These are phyloP conservation scores for Fusarium floridanum DNA, from an alignment of 2,329 filamentous ascomycete genomes.

Conservation along the genomic window DNA sequence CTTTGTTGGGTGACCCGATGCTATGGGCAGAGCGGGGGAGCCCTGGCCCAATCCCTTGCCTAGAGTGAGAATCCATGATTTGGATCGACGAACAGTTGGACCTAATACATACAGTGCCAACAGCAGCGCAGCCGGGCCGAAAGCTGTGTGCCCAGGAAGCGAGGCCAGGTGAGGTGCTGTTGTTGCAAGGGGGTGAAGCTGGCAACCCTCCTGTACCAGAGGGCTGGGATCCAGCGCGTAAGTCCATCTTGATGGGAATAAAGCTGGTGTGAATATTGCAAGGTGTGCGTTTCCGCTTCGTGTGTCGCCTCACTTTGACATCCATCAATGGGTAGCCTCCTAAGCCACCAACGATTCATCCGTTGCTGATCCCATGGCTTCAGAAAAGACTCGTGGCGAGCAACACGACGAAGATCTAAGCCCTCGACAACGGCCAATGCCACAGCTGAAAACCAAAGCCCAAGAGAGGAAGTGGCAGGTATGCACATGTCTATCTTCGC, in stretches of 20 bases:
- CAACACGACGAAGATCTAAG: neutral
- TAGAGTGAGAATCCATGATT: conserved; percentile 21
- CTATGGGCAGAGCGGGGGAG: conserved; percentile 27
- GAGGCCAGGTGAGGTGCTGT: conserved; percentile 12
- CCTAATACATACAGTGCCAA: conserved; percentile 24
- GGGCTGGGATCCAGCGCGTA: conserved; percentile 34
- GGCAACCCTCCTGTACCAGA: conserved; percentile 31
- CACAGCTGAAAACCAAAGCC: neutral
- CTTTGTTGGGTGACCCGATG: conserved; percentile 28
- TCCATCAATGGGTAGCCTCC: neutral
- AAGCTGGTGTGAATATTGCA: neutral
- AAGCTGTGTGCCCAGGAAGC: neutral
- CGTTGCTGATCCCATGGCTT: neutral
- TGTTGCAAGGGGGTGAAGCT: conserved; percentile 21
- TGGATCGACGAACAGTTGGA: conserved; percentile 32
- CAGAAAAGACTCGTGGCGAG: neutral
- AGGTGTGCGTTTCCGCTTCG: neutral
- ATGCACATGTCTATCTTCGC: conserved; percentile 10
- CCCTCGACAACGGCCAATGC: neutral
- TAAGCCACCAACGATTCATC: neutral
- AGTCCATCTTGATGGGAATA: conserved; percentile 4
- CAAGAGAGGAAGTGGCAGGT: conserved; percentile 13
- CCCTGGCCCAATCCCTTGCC: conserved; percentile 23
- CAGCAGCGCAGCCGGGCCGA: conserved; percentile 8
- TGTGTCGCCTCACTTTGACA: neutral